A percentile compares a stretch with the other conserved stretches of the same genome.
phyloP scores from a whole-genome alignment of 129 eudicot genomes.

The Logfia minima region DNA sequence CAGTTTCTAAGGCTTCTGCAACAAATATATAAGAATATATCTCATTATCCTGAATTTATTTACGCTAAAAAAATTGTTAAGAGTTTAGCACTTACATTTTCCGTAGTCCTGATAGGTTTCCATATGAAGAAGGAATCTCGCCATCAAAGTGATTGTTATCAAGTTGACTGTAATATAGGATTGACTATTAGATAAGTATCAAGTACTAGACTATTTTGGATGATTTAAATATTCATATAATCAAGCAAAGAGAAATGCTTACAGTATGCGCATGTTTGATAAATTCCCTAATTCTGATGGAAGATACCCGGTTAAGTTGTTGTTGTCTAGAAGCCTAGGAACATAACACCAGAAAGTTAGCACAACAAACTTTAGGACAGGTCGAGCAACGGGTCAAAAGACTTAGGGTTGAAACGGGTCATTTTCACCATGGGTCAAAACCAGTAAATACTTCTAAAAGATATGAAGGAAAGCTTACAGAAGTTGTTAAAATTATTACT shows the following conservation, averaged over 20 bases:
- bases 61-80: neutral
- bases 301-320: constrained; percentile 68
- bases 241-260: constrained; percentile 24
- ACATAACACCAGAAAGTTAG: constrained; percentile 9
- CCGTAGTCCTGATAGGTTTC: constrained; percentile 51
- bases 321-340: constrained; percentile 82
- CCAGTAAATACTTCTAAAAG: neutral
- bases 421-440: neutral
- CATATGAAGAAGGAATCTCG: constrained; percentile 65
- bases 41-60: neutral
- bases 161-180: constrained; percentile 60
- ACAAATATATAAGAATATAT: too few species aligned
- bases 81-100: constrained; percentile 61
- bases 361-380: neutral
- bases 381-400: neutral
- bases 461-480: neutral
- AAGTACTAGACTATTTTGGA: neutral
- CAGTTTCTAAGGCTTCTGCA: constrained; percentile 88
- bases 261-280: constrained; percentile 56
- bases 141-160: constrained; percentile 80
- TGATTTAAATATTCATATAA: neutral
- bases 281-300: constrained; percentile 63
- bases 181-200: neutral
- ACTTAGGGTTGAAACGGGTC: constrained; percentile 10
- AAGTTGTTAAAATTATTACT: constrained; percentile 31